These are phyloP conservation scores for Penicillium thymicola DNA, from an alignment of 2,329 filamentous ascomycete species.

Conservation along the genomic window DNA sequence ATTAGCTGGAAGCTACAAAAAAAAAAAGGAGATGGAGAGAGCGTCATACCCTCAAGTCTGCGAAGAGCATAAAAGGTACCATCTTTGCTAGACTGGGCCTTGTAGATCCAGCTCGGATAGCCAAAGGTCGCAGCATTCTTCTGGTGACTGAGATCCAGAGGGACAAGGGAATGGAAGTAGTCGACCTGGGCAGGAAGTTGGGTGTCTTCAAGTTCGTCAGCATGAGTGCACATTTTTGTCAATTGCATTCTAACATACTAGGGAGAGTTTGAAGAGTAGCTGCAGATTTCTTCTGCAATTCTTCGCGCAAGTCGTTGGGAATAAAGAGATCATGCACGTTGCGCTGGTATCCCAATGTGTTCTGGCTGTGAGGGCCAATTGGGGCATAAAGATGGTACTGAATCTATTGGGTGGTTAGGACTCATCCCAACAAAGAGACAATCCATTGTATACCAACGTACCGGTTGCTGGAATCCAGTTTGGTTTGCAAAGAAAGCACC, in stretches of 20 bases:
- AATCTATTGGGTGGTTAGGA: constrained; percentile 48
- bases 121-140: constrained; percentile 78
- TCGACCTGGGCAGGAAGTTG: constrained; percentile 73
- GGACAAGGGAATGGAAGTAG: constrained; percentile 88
- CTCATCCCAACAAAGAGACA: not conserved
- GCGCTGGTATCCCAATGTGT: constrained; percentile 78
- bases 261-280: constrained; percentile 81
- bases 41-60: constrained; percentile 67
- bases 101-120: constrained; percentile 91
- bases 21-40: not conserved
- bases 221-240: not conserved
- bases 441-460: constrained; percentile 34
- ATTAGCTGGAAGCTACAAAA: constrained; percentile 3
- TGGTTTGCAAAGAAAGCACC: constrained; percentile 64
- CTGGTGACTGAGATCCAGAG: constrained; percentile 76
- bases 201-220: constrained; percentile 48
- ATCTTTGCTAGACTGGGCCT: constrained; percentile 83
- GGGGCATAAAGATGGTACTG: constrained; percentile 94
- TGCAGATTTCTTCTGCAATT: constrained; percentile 83
- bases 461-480: constrained; percentile 62
- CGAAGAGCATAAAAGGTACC: constrained; percentile 84
- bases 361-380: constrained; percentile 75
- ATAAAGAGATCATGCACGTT: constrained; percentile 90
- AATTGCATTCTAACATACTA: constrained; percentile 49
- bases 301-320: constrained; percentile 79